Percentiles rank a stretch among this genome's conserved stretches.
Conservation (phyloP, 2,329 filamentous ascomycete genomes). For the Beauveria pseudobassiana region DNA sequence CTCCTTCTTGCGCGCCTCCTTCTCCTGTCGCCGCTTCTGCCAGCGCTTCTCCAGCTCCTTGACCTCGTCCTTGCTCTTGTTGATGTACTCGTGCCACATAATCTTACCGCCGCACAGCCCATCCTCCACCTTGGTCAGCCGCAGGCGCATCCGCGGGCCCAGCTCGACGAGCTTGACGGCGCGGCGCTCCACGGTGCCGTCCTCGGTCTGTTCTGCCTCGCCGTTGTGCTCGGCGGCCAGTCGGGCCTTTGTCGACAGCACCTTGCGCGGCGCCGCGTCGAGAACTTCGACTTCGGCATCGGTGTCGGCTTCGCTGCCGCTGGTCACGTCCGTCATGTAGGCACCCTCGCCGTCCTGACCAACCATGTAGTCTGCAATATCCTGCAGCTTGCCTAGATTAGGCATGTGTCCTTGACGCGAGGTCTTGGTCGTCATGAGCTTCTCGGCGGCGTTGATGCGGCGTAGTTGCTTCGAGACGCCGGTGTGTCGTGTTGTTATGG, state of each 20-base stretch:
- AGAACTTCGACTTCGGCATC: constrained; percentile 91
- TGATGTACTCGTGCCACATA: constrained; percentile 95
- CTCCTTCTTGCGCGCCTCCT: constrained; percentile 70
- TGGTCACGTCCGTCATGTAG: constrained; percentile 78
- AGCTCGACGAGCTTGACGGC: constrained; percentile 90
- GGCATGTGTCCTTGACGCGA: constrained; percentile 65
- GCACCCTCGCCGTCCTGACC: constrained; percentile 64
- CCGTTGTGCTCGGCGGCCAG: constrained; percentile 31
- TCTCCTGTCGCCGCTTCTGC: constrained; percentile 70
- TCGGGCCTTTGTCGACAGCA: constrained; percentile 46
- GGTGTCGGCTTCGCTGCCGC: constrained; percentile 86
- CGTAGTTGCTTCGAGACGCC: constrained; percentile 79
- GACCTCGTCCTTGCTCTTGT: constrained; percentile 73
- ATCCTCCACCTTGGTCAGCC: constrained; percentile 93
- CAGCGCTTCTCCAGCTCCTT: constrained; percentile 75
- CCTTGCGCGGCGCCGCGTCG: constrained; percentile 55
- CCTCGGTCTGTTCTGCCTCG: constrained; percentile 37
- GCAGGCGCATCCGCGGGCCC: constrained; percentile 79
- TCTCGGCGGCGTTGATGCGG: constrained; percentile 78
- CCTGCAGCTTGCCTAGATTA: constrained; percentile 82
- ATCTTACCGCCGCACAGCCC: constrained; percentile 82
- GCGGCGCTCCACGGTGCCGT: constrained; percentile 65
- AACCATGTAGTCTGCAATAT: constrained; percentile 91
- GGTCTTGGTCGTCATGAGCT: constrained; percentile 55
- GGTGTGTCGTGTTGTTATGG: constrained; percentile 82